Evolutionary conservation across 2,329 filamentous ascomycete genomes (phyloP).

Genomic region (Fusarium sp.): DNA sequence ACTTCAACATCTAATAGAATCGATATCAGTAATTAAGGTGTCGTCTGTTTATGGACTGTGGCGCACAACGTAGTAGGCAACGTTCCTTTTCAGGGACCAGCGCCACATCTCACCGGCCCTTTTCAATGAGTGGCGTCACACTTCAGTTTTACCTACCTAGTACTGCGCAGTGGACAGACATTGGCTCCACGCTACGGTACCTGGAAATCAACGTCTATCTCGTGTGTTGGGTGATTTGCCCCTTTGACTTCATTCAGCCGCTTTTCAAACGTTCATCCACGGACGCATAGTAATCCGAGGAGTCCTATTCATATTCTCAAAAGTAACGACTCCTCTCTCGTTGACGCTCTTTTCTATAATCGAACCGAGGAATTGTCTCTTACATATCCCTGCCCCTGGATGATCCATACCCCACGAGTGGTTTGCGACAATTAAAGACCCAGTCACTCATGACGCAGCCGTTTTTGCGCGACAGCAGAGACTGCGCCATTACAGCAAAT

Average conservation of each 20-base stretch:
- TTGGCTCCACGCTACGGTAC: constrained; percentile 15
- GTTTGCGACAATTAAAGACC: constrained; percentile 42
- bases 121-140: constrained; percentile 18
- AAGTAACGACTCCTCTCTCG: background rate
- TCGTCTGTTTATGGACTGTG: constrained; percentile 12
- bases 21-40: no score
- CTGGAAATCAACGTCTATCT: constrained; percentile 6
- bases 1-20: no score
- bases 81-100: constrained; percentile 10
- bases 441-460: constrained; percentile 37
- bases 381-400: constrained; percentile 12
- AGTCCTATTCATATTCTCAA: background rate
- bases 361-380: background rate
- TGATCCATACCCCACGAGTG: constrained; percentile 17
- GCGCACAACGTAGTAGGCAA: constrained; percentile 12
- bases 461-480: constrained; percentile 25
- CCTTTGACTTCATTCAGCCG: constrained; percentile 20
- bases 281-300: background rate
- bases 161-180: constrained; percentile 1
- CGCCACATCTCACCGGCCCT: constrained; percentile 33
- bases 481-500: constrained; percentile 11
- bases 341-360: background rate
- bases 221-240: constrained; percentile 28
- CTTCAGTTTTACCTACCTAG: background rate
- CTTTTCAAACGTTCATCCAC: background rate